Evolutionary conservation across 805 yeast genomes (phyloP).

Genomic region (Monosporozyma yasuniensis): DNA sequence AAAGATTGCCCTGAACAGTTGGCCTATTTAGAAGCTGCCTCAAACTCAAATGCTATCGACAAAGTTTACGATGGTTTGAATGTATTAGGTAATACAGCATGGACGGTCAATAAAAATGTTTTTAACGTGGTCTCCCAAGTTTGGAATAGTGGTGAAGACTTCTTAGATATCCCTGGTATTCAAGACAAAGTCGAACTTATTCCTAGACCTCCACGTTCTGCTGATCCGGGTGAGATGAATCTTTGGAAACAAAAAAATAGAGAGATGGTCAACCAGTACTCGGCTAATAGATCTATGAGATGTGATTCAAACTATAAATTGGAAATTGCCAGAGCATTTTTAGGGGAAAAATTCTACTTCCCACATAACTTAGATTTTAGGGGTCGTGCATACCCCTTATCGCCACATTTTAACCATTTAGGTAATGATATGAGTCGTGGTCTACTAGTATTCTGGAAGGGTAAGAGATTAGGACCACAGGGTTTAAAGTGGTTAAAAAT

Average conservation of each 20-base stretch:
- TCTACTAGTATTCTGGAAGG: slow-evolving; percentile 66
- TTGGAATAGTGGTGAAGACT: slow-evolving; percentile 80
- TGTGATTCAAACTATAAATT: slow-evolving; percentile 90
- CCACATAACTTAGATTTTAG: slow-evolving; percentile 78
- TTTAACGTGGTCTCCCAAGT: slow-evolving; percentile 61
- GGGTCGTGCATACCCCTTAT: slow-evolving; percentile 76
- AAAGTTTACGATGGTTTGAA: slow-evolving; percentile 72
- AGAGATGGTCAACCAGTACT: slow-evolving; percentile 47
- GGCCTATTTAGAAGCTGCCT: slow-evolving; percentile 82
- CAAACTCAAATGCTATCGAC: slow-evolving; percentile 55
- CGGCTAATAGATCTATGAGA: slow-evolving; percentile 71
- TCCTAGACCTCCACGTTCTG: slow-evolving; percentile 48
- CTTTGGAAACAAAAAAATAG: slow-evolving; percentile 61
- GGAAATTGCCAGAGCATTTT: slow-evolving; percentile 89
- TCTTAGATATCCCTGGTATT: slow-evolving; percentile 64
- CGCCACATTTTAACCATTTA: slow-evolving; percentile 73
- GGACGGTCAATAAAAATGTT: slow-evolving; percentile 79
- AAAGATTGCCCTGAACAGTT: slow-evolving; percentile 81
- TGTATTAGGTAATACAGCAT: slow-evolving; percentile 77
- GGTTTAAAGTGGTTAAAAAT: slow-evolving; percentile 72
- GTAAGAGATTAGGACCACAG: slow-evolving; percentile 51
- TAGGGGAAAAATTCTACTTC: slow-evolving; percentile 69
- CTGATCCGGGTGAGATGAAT: slow-evolving; percentile 63
- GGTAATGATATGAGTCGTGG: slow-evolving; percentile 75
- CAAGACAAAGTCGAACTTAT: slow-evolving; percentile 42